Percentiles rank a stretch among this genome's conserved stretches.
phyloP scores from a whole-genome alignment of 352 stramenopile genomes.

The Phytophthora constricta region DNA sequence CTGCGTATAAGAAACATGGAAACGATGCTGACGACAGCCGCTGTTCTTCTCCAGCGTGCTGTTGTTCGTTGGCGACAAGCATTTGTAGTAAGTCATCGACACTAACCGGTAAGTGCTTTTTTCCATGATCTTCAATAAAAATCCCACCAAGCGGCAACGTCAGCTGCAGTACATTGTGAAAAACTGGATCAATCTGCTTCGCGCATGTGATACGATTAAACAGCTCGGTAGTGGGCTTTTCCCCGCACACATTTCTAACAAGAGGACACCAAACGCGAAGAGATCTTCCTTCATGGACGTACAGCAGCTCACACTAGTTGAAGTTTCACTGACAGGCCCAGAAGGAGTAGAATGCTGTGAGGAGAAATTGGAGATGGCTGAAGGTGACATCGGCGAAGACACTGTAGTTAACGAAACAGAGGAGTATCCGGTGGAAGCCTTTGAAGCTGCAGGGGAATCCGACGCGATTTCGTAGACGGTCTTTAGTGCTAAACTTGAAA shows the following conservation, averaged over 20 bases:
- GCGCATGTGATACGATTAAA: constrained; percentile 57
- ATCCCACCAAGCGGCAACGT: constrained; percentile 25
- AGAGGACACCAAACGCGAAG: constrained; percentile 71
- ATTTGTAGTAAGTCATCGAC: constrained; percentile 30
- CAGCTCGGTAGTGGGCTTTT: constrained; percentile 62
- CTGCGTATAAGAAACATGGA: constrained; percentile 58
- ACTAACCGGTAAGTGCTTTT: constrained; percentile 10
- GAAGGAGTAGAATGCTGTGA: constrained; percentile 24
- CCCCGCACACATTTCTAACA: constrained; percentile 71
- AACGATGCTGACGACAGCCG: constrained; percentile 31
- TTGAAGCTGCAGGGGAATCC: constrained; percentile 1
- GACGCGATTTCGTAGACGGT: constrained; percentile 39
- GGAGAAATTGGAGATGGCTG: constrained; percentile 4
- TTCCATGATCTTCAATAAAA: not conserved
- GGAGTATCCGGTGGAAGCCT: not conserved
- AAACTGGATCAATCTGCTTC: constrained; percentile 53
- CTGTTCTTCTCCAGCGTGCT: constrained; percentile 11
- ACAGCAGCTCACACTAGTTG: not conserved
- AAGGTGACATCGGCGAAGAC: constrained; percentile 6
- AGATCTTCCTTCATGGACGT: constrained; percentile 47
- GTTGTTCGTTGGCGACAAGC: constrained; percentile 35
- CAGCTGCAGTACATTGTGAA: constrained; percentile 45
- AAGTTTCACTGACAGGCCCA: not conserved
- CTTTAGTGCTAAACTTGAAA: constrained; percentile 21
- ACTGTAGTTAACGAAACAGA: constrained; percentile 7